Percentiles rank a stretch among this genome's conserved stretches.
Evolutionary conservation across 1,284 basidiomycete genomes (phyloP).

Genomic region (Heliocybe sulcata): DNA sequence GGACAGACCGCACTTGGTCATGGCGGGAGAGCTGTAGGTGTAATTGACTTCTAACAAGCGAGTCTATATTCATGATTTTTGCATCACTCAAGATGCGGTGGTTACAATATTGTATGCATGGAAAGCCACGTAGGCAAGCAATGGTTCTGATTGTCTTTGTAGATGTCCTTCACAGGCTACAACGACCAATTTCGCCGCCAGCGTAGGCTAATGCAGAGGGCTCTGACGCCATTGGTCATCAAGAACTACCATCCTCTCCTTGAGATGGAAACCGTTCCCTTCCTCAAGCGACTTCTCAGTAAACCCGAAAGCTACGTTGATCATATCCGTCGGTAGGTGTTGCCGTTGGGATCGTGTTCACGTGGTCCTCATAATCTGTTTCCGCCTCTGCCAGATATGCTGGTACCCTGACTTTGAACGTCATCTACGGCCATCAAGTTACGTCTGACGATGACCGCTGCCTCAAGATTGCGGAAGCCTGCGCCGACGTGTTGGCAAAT

Average conservation of each 20-base stretch:
- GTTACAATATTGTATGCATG: slow-evolving; percentile 52
- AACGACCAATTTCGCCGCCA: slow-evolving; percentile 57
- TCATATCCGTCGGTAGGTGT: slow-evolving; percentile 1
- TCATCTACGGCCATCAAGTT: slow-evolving; percentile 2
- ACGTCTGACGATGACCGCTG: slow-evolving; percentile 17
- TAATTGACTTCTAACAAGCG: slow-evolving; percentile 8
- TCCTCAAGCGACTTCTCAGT: slow-evolving; percentile 1
- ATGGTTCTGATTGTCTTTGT: slow-evolving; percentile 4
- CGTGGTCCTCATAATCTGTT: not conserved
- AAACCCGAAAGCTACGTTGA: not conserved
- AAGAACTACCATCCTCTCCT: slow-evolving; percentile 53
- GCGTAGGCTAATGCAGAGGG: slow-evolving; percentile 56
- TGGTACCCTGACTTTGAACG: slow-evolving; percentile 3
- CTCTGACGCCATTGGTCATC: slow-evolving; percentile 45
- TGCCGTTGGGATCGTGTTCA: not conserved
- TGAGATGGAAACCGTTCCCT: slow-evolving; percentile 19
- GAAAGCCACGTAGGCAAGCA: slow-evolving; percentile 6
- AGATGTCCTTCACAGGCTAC: slow-evolving; percentile 64
- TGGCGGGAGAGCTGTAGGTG: slow-evolving; percentile 33
- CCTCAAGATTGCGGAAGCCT: slow-evolving; percentile 19
- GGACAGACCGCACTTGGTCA: slow-evolving; percentile 29
- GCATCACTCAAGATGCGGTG: slow-evolving; percentile 41
- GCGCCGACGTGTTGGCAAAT: slow-evolving; percentile 17
- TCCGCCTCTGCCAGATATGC: not conserved
- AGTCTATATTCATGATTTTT: not conserved